phyloP scores from a whole-genome alignment of 495 filamentous ascomycete genomes.

The Penicillium tannophilum region DNA sequence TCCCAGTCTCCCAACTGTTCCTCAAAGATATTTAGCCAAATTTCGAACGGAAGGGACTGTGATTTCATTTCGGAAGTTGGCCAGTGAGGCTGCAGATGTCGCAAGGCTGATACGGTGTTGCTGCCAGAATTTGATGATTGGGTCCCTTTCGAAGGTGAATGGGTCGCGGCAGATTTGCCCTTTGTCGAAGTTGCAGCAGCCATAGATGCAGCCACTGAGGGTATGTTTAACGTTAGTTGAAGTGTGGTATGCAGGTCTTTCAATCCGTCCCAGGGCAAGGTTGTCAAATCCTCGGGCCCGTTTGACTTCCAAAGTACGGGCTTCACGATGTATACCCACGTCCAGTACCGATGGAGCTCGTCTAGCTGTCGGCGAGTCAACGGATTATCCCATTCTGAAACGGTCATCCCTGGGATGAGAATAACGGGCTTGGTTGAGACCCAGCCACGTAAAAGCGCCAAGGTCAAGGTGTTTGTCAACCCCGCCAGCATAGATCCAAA shows the following conservation, averaged over 20 bases:
- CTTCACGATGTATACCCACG: conserved; percentile 72
- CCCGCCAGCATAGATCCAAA: conserved; percentile 83
- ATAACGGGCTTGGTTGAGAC: conserved; percentile 80
- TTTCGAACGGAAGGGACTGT: conserved; percentile 68
- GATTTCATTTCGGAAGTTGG: conserved; percentile 25
- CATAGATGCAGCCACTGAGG: conserved; percentile 18
- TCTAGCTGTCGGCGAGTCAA: conserved; percentile 80
- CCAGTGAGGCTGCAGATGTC: conserved; percentile 36
- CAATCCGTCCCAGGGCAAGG: conserved; percentile 67
- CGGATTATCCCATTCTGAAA: conserved; percentile 82
- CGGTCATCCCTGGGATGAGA: conserved; percentile 80
- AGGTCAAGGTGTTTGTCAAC: conserved; percentile 69
- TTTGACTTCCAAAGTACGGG: conserved; percentile 77
- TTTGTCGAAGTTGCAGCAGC: not conserved
- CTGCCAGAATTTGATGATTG: conserved; percentile 59
- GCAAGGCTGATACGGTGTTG: conserved; percentile 59
- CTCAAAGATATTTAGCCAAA: conserved; percentile 88
- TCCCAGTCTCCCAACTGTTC: conserved; percentile 84
- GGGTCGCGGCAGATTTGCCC: not conserved
- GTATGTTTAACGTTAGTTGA: conserved; percentile 50
- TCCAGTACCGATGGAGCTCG: conserved; percentile 78
- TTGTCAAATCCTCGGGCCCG: conserved; percentile 45
- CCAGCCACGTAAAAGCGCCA: conserved; percentile 79
- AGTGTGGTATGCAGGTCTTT: conserved; percentile 65
- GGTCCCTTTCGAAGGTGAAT: conserved; percentile 9